Evolutionary conservation across 805 yeast genomes (phyloP), one percentile per base, ranked within the genome.

Genomic region (Nakazawaea anatomiae): DNA sequence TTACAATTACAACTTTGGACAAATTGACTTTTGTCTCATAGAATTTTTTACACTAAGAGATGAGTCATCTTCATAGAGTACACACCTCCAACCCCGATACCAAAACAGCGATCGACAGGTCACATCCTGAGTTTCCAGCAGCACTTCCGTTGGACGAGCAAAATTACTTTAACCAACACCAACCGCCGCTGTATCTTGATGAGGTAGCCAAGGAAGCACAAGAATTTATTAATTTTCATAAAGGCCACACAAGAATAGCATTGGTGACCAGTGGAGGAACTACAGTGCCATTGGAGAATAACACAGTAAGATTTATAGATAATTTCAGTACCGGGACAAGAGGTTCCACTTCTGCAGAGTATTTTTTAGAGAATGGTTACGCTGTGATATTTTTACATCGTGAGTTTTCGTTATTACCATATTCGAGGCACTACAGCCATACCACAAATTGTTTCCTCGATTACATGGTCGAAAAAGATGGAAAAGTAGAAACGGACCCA

Each of bases 261-360:
- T 70, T 92, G 43, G 96, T 92, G 3, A 94, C 99, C 0, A 83
- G 92, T 7, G 99, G 99, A 28, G 99, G 99, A 27, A 94, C 99
- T 0, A 92, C 97, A 0, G 99, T 94, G 0, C 99, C 99, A 0
- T 72, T 94, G 57, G 99, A 94, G 62, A 91, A 90, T 67, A 94
- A 94, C 63, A 94, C 99, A 0, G 99, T 94, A 6, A 71, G 99
- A 48, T 94, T 94, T 67, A 90, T 94, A 60, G 99, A 94, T 68
- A 94, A 94, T 63, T 94, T 94, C 66, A 84, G 94, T 56, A 98
- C 98, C 28, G 99, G 99, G 28, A 94, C 97, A 0, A 80, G 99
- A 67, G 99, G 99, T 51, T 96, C 99, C 4, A 83, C 96, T 0
- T 85, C 95, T 39, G 96, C 98, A 4, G 99, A 94, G 66, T 85